These are phyloP conservation scores for Macrolepiota albuminosa DNA, from an alignment of 768 basidiomycete species.

Conservation along the genomic window DNA sequence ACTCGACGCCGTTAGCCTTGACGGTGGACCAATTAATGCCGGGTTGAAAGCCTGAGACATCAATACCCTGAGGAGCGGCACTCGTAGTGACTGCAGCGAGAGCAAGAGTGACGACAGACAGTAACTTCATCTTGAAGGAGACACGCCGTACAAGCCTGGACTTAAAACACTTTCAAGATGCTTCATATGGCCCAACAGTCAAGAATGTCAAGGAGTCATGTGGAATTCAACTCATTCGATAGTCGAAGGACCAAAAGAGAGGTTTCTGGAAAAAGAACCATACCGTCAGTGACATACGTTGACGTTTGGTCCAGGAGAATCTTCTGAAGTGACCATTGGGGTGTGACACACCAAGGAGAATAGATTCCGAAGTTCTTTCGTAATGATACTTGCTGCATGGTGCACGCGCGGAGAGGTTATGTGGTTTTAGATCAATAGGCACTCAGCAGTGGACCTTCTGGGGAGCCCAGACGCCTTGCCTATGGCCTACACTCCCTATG, in stretches of 20 bases:
- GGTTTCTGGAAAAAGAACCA: not conserved
- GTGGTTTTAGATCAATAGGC: not conserved
- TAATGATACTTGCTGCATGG: not conserved
- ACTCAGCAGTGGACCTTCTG: not conserved
- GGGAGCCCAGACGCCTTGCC: no score
- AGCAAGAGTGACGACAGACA: conserved; percentile 13
- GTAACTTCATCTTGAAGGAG: conserved; percentile 14
- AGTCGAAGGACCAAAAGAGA: not conserved
- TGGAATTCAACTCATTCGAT: not conserved
- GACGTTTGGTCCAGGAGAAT: not conserved
- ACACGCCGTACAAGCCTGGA: not conserved
- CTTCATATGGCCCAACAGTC: conserved; percentile 5
- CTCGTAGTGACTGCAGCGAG: conserved; percentile 8
- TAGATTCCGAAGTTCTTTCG: not conserved
- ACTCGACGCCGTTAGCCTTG: conserved; percentile 45
- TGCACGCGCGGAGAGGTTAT: not conserved
- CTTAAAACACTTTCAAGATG: not conserved
- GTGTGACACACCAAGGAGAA: not conserved
- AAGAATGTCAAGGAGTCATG: no score
- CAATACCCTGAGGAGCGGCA: conserved; percentile 45
- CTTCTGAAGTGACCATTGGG: not conserved
- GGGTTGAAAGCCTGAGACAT: conserved; percentile 49
- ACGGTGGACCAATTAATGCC: conserved; percentile 49
- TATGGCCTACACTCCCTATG: no score
- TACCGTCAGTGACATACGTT: not conserved